These are phyloP conservation scores for Ceratonia siliqua DNA, from an alignment of 306 rosid genomes.

Conservation along the genomic window DNA sequence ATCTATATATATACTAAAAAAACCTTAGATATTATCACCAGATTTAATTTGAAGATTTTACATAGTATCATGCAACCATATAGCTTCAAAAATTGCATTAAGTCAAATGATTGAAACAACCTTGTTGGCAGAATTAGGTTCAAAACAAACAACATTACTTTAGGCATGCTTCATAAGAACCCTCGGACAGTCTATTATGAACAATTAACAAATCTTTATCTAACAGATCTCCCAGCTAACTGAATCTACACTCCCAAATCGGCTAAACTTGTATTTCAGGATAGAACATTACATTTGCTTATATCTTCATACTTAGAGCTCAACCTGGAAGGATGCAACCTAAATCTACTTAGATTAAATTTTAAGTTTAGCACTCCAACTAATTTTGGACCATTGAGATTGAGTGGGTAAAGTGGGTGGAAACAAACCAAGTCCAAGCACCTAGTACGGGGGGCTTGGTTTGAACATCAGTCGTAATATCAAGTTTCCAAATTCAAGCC, in stretches of 20 bases:
- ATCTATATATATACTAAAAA: neutral
- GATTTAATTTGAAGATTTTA: neutral
- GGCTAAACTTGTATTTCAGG: neutral
- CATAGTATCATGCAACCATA: neutral
- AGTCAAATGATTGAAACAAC: neutral
- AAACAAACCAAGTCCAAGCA: neutral
- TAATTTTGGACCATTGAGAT: neutral
- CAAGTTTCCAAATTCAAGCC: neutral
- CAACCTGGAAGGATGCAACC: neutral
- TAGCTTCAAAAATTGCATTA: neutral
- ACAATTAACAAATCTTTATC: neutral
- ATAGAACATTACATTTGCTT: neutral
- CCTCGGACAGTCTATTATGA: neutral
- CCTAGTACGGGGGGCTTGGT: neutral
- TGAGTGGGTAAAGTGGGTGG: neutral
- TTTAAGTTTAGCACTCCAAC: neutral
- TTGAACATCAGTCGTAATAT: neutral
- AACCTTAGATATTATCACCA: neutral
- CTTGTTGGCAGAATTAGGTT: neutral
- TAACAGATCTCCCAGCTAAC: neutral
- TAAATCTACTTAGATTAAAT: neutral
- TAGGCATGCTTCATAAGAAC: neutral
- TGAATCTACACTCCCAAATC: neutral
- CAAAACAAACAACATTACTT: neutral
- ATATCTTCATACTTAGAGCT: neutral